phyloP scores from a whole-genome alignment of 805 yeast species.

The Barnettozyma siamensis region DNA sequence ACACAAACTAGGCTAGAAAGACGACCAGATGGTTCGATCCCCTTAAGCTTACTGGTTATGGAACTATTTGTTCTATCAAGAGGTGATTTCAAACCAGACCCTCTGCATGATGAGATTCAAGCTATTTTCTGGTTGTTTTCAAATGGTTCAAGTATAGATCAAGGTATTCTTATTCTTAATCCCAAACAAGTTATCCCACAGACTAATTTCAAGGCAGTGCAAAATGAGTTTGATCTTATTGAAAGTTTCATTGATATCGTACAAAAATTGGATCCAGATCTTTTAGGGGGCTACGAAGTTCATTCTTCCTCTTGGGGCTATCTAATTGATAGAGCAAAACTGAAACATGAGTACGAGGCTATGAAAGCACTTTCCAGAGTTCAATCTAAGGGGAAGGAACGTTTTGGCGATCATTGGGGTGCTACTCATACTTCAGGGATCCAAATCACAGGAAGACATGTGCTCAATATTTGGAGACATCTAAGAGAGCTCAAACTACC shows the following conservation, averaged over 20 bases:
- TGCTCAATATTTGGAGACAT: constrained; percentile 80
- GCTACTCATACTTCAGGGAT: constrained; percentile 70
- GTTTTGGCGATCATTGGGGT: constrained; percentile 72
- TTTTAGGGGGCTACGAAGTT: constrained; percentile 80
- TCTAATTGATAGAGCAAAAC: constrained; percentile 55
- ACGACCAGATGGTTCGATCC: constrained; percentile 36
- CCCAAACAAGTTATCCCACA: constrained; percentile 9
- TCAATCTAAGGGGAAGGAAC: constrained; percentile 39
- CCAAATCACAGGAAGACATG: constrained; percentile 71
- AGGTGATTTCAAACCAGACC: constrained; percentile 55
- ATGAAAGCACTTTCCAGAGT: constrained; percentile 60
- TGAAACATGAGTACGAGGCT: constrained; percentile 44
- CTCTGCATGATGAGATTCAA: constrained; percentile 49
- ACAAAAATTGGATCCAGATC: constrained; percentile 74
- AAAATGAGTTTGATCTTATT: constrained; percentile 55
- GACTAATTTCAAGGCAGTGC: constrained; percentile 26
- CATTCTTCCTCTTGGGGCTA: constrained; percentile 88
- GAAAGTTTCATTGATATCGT: constrained; percentile 49
- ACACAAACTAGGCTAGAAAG: constrained; percentile 29
- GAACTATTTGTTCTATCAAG: constrained; percentile 64
- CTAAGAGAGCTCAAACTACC: constrained; percentile 60
- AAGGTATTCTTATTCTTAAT: constrained; percentile 34
- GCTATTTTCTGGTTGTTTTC: constrained; percentile 63
- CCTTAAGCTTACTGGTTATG: constrained; percentile 51
- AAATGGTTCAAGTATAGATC: constrained; percentile 32